Percentiles rank a stretch among this genome's conserved stretches.
Evolutionary conservation across 75 land plant species (phyloP).

Genomic region (Sequoiadendron giganteum): DNA sequence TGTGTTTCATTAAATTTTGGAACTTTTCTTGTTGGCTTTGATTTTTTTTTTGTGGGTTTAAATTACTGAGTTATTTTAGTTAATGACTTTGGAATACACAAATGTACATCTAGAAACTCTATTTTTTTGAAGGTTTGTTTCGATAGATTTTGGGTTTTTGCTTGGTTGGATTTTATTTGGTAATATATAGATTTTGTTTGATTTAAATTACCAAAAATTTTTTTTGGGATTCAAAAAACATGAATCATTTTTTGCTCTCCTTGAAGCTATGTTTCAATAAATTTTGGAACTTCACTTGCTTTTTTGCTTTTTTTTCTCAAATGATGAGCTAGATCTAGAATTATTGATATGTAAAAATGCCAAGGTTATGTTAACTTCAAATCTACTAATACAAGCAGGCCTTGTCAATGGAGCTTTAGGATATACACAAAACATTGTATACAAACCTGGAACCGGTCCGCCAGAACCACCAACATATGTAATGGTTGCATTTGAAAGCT

Average conservation of each 20-base stretch:
- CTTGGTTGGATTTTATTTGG: background rate
- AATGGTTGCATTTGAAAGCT: no score
- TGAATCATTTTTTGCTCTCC: background rate
- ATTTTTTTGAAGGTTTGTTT: background rate
- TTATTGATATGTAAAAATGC: no score
- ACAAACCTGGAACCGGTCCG: no score
- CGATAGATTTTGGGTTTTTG: background rate
- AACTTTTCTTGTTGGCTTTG: background rate
- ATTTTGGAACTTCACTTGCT: background rate
- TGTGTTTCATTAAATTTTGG: background rate
- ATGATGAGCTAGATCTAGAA: no score
- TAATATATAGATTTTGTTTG: background rate
- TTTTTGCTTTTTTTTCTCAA: background rate
- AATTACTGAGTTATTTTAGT: background rate
- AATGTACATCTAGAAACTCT: background rate
- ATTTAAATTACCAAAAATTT: no score
- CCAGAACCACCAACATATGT: no score
- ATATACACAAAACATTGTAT: no score
- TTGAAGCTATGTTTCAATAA: background rate
- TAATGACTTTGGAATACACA: background rate
- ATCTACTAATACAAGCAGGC: no score
- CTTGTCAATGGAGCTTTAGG: no score
- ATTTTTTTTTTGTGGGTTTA: background rate
- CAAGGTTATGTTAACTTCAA: no score
- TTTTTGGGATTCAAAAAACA: background rate